Conservation (phyloP, 2,329 filamentous ascomycete genomes). For the Phialophora expanda region DNA sequence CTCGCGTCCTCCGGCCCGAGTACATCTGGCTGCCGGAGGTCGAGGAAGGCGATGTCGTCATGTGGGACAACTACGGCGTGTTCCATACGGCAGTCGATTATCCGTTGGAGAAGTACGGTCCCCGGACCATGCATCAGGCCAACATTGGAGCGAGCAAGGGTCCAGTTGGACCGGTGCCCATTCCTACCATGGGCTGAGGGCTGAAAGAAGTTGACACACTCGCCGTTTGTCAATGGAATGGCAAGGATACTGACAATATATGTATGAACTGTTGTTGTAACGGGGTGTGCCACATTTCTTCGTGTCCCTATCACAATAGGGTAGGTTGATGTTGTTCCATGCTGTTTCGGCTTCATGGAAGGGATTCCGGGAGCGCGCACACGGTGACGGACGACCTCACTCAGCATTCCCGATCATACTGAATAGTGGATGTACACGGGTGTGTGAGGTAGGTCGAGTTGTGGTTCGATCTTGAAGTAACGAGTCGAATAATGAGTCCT, state of each 20-base stretch:
- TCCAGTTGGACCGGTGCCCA: conserved; percentile 40
- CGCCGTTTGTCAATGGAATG: not conserved
- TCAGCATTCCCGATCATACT: no score
- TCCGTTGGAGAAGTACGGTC: conserved; percentile 46
- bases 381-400: not conserved
- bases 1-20: conserved; percentile 51
- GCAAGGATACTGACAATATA: not conserved
- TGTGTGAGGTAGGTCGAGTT: no score
- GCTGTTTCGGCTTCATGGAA: no score
- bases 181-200: conserved; percentile 22
- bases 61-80: conserved; percentile 53
- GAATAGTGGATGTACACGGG: no score
- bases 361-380: not conserved
- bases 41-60: conserved; percentile 53
- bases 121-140: conserved; percentile 55
- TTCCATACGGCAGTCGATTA: conserved; percentile 56
- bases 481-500: no score
- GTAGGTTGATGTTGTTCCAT: no score
- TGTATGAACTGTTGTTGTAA: no score
- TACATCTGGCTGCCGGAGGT: conserved; percentile 49
- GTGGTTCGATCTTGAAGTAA: no score
- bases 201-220: no score
- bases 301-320: no score
- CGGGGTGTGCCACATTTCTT: no score
- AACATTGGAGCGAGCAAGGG: conserved; percentile 49